These are phyloP conservation scores for Ophidiomyces ophidiicola DNA, from an alignment of 2,329 filamentous ascomycete species.

Conservation along the genomic window DNA sequence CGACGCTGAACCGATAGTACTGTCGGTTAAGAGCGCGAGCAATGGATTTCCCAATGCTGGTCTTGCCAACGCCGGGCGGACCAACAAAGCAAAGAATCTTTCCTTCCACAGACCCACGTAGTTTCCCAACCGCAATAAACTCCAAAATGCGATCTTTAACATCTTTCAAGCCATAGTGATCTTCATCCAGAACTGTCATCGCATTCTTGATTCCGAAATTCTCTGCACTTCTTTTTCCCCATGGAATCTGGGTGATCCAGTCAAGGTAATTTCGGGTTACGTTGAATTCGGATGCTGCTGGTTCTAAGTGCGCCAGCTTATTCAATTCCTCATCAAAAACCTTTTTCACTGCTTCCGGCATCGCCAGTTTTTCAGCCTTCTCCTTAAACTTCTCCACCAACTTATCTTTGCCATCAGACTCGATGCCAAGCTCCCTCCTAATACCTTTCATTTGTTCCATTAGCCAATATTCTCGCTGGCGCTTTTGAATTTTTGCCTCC, in stretches of 20 bases:
- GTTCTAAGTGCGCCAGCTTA: slow-evolving; percentile 89
- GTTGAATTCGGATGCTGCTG: slow-evolving; percentile 94
- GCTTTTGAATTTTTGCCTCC: slow-evolving; percentile 91
- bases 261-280: slow-evolving; percentile 97
- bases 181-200: slow-evolving; percentile 80
- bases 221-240: slow-evolving; percentile 88
- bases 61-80: slow-evolving; percentile 94
- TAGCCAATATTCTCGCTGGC: slow-evolving; percentile 93
- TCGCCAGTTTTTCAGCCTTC: slow-evolving; percentile 82
- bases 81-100: slow-evolving; percentile 98
- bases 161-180: slow-evolving; percentile 93
- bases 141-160: slow-evolving; percentile 97
- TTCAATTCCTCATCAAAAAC: slow-evolving; percentile 98
- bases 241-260: slow-evolving; percentile 96
- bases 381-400: slow-evolving; percentile 95
- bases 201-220: slow-evolving; percentile 94
- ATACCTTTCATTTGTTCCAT: slow-evolving; percentile 99
- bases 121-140: slow-evolving; percentile 95
- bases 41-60: slow-evolving; percentile 96
- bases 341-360: slow-evolving; percentile 93
- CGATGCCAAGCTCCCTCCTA: slow-evolving; percentile 83
- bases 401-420: slow-evolving; percentile 97
- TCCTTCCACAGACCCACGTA: slow-evolving; percentile 91
- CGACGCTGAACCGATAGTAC: slow-evolving; percentile 97
- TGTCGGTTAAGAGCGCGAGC: slow-evolving; percentile 86